Percentiles rank a stretch among this genome's conserved stretches.
Conservation (phyloP, 2,329 filamentous ascomycete genomes). For the Stagonosporopsis vannaccii region DNA sequence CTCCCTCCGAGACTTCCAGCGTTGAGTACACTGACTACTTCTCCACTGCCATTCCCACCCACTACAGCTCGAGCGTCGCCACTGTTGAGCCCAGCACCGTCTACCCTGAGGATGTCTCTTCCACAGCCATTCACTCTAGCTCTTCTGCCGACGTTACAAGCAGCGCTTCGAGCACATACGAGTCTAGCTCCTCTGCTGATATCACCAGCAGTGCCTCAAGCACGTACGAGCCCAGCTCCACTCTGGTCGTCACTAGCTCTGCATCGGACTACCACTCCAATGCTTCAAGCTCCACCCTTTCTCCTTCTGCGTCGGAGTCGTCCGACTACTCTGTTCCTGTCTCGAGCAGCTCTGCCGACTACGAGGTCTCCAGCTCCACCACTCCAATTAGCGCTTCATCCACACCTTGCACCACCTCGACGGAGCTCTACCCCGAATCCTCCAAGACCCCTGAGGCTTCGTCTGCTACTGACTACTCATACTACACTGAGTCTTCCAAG, state of each 20-base stretch:
- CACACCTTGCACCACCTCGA: constrained; percentile 15
- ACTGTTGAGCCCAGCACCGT: constrained; percentile 15
- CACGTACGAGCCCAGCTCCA: constrained; percentile 5
- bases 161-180: constrained; percentile 2
- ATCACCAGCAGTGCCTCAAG: constrained; percentile 15
- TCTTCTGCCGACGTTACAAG: constrained; percentile 11
- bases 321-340: constrained; percentile 5
- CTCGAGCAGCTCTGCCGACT: constrained; percentile 7
- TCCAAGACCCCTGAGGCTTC: constrained; percentile 23
- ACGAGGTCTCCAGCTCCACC: constrained; percentile 7
- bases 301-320: constrained; percentile 6
- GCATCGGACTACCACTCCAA: neutral
- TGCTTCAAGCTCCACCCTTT: constrained; percentile 3
- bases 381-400: constrained; percentile 9
- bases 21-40: constrained; percentile 14
- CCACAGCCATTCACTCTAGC: constrained; percentile 6
- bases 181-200: neutral
- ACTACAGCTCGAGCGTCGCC: constrained; percentile 11
- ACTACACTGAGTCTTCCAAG: constrained; percentile 13
- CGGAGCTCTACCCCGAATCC: constrained; percentile 13
- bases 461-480: constrained; percentile 5
- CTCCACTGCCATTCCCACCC: constrained; percentile 10
- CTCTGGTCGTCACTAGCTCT: constrained; percentile 1
- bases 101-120: constrained; percentile 17
- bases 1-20: constrained; percentile 9